These are phyloP conservation scores for Rhizopus delemar DNA, from an alignment of 371 early-diverging fungal genomes.

Conservation along the genomic window DNA sequence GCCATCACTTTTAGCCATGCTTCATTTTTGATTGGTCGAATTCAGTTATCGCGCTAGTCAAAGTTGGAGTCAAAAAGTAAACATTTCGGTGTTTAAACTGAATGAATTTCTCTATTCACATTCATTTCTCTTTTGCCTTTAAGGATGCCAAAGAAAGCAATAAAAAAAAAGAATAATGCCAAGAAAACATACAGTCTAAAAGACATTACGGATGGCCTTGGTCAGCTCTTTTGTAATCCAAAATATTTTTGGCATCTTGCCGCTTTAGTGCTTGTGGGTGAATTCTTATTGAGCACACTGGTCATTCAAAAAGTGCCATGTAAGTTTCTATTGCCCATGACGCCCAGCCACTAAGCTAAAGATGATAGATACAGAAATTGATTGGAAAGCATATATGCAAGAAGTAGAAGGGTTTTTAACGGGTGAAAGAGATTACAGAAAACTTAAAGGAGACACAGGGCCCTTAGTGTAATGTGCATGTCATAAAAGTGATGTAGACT, in stretches of 20 bases:
- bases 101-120: no score
- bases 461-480: conserved; percentile 73
- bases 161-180: neutral
- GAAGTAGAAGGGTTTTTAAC: conserved; percentile 74
- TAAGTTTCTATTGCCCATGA: conserved; percentile 22
- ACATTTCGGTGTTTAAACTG: no score
- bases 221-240: conserved; percentile 33
- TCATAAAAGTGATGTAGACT: neutral
- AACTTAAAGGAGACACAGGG: conserved; percentile 88
- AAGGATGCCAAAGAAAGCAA: conserved; percentile 1
- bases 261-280: conserved; percentile 53
- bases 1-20: no score
- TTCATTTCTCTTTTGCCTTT: no score
- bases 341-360: neutral
- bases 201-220: conserved; percentile 6
- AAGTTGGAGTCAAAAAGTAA: no score
- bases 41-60: no score
- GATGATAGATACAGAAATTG: conserved; percentile 90
- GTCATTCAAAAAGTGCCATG: conserved; percentile 60
- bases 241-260: conserved; percentile 72
- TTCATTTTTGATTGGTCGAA: no score
- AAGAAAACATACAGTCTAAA: conserved; percentile 8
- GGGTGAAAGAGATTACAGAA: conserved; percentile 82
- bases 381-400: conserved; percentile 95
- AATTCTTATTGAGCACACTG: conserved; percentile 46